phyloP scores from a whole-genome alignment of 306 rosid genomes.

The Cyamopsis tetragonoloba region DNA sequence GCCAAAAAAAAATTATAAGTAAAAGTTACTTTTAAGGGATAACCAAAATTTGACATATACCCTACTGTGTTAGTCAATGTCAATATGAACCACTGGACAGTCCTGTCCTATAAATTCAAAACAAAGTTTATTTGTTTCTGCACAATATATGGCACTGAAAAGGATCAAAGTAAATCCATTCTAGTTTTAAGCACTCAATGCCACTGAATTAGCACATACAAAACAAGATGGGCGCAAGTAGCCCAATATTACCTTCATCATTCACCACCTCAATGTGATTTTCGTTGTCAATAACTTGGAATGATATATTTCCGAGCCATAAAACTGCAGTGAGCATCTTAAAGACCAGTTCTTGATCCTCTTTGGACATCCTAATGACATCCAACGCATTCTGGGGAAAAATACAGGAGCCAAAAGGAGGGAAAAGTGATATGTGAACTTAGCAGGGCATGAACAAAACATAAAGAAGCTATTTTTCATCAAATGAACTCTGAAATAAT shows the following conservation, averaged over 20 bases:
- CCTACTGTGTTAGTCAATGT: slow-evolving; percentile 4
- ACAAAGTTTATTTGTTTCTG: background rate
- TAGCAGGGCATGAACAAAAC: slow-evolving; percentile 16
- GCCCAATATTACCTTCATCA: slow-evolving; percentile 67
- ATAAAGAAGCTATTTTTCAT: slow-evolving; percentile 17
- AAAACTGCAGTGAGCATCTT: slow-evolving; percentile 68
- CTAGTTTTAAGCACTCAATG: background rate
- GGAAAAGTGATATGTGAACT: background rate
- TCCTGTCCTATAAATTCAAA: background rate
- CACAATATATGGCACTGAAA: background rate
- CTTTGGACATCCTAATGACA: slow-evolving; percentile 50
- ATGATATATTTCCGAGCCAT: slow-evolving; percentile 96
- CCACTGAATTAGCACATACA: background rate
- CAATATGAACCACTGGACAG: slow-evolving; percentile 8
- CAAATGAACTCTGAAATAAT: slow-evolving; percentile 26
- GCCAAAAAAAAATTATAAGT: slow-evolving; percentile 31
- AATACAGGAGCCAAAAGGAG: slow-evolving; percentile 4
- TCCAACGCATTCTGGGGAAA: slow-evolving; percentile 67
- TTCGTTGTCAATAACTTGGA: slow-evolving; percentile 55
- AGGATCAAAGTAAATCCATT: background rate
- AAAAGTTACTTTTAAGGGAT: slow-evolving; percentile 23
- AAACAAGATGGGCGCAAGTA: background rate
- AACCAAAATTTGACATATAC: background rate
- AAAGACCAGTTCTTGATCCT: slow-evolving; percentile 74
- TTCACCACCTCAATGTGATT: slow-evolving; percentile 70